Conservation (phyloP, 2,329 filamentous ascomycete species). For the Pseudocercospora pini-densiflorae region DNA sequence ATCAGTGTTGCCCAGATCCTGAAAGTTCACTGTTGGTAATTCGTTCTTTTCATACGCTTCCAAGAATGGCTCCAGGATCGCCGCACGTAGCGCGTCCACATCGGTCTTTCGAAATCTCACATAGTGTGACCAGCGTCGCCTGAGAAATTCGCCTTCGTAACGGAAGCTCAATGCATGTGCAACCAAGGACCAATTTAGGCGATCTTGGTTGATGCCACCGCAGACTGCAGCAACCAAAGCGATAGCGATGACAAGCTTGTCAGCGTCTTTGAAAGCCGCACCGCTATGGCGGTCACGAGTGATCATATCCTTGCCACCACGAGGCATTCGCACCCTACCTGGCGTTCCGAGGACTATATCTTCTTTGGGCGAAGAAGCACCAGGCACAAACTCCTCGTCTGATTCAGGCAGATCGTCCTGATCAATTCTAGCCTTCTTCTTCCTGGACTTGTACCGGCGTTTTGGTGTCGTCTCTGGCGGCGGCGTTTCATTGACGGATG, state of each 20-base stretch:
- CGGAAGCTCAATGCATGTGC: slow-evolving; percentile 45
- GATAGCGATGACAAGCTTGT: slow-evolving; percentile 39
- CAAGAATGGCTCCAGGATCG: slow-evolving; percentile 70
- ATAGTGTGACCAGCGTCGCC: slow-evolving; percentile 43
- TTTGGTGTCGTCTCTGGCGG: slow-evolving; percentile 11
- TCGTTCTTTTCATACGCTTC: slow-evolving; percentile 67
- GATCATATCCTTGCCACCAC: slow-evolving; percentile 3
- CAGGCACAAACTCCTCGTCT: slow-evolving; percentile 20
- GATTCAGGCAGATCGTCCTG: slow-evolving; percentile 13
- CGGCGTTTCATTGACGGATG: slow-evolving; percentile 3
- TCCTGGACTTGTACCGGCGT: slow-evolving; percentile 14
- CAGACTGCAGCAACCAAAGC: slow-evolving; percentile 40
- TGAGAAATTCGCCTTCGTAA: slow-evolving; percentile 44
- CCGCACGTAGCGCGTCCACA: slow-evolving; percentile 58
- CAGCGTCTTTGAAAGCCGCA: slow-evolving; percentile 34
- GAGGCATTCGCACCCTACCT: background rate
- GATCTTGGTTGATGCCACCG: slow-evolving; percentile 42
- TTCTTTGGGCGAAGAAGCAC: background rate
- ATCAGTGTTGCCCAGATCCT: slow-evolving; percentile 68
- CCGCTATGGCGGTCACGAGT: slow-evolving; percentile 28
- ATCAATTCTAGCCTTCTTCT: slow-evolving; percentile 15
- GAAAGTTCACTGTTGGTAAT: slow-evolving; percentile 66
- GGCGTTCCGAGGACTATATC: background rate
- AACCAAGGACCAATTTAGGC: slow-evolving; percentile 48
- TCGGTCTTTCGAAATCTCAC: slow-evolving; percentile 28